Evolutionary conservation across 345 rosid species (phyloP).

Genomic region (Stellera chamaejasme): DNA sequence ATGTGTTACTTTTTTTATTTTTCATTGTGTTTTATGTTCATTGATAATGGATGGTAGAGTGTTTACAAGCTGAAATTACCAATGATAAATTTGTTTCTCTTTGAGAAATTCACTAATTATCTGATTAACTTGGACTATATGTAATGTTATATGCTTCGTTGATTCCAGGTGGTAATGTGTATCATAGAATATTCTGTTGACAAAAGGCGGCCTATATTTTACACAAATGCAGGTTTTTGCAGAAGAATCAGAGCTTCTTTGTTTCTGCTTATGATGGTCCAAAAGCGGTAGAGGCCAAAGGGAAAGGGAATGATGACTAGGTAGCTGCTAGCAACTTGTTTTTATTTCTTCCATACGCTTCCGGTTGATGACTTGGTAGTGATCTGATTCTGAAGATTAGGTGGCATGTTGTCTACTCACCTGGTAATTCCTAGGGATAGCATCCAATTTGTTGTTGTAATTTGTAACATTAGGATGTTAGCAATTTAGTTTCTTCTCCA

Average conservation of each 20-base stretch:
- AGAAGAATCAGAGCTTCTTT: conserved; percentile 85
- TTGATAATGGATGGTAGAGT: too few species aligned
- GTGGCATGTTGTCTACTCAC: conserved; percentile 3
- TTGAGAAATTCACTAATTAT: too few species aligned
- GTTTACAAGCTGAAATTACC: too few species aligned
- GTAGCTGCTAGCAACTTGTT: conserved; percentile 4
- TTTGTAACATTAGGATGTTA: conserved; percentile 13
- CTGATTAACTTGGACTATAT: too few species aligned
- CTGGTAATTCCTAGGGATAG: conserved; percentile 8
- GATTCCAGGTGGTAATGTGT: too few species aligned
- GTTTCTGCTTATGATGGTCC: conserved; percentile 61
- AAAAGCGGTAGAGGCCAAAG: conserved; percentile 50
- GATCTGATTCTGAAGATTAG: conserved; percentile 1
- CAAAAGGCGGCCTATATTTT: background rate
- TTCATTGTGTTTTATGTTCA: too few species aligned
- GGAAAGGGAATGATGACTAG: conserved; percentile 69
- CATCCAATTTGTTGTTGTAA: conserved; percentile 28
- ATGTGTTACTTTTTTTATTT: too few species aligned
- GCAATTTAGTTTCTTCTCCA: background rate
- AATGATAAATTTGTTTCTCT: too few species aligned
- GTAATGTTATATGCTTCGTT: too few species aligned
- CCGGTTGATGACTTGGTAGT: conserved; percentile 1
- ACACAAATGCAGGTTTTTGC: conserved; percentile 54
- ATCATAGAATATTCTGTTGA: too few species aligned
- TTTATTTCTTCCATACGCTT: background rate